Conservation (phyloP, 129 eudicot species). For the Glebionis coronaria region DNA sequence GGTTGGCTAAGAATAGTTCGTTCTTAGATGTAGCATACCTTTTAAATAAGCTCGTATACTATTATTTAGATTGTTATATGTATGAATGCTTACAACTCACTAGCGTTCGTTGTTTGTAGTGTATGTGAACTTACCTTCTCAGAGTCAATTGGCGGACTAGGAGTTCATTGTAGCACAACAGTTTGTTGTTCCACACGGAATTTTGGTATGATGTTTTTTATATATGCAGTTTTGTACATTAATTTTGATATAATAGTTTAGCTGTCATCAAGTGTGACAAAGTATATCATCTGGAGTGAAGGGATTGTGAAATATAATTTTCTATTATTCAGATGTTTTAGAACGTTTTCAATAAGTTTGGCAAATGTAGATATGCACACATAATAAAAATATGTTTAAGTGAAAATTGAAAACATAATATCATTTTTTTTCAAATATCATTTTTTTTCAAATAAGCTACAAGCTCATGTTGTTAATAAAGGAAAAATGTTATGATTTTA, state of each 20-base stretch:
- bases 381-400: too few relatives aligned
- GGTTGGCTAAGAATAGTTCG: conserved; percentile 83
- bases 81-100: conserved; percentile 5
- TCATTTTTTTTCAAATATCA: too few relatives aligned
- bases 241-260: neutral
- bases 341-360: neutral
- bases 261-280: neutral
- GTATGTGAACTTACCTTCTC: conserved; percentile 92
- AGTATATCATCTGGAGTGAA: neutral
- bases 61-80: too few relatives aligned
- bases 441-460: too few relatives aligned
- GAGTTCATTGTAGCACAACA: conserved; percentile 92
- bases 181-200: conserved; percentile 97
- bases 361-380: too few relatives aligned
- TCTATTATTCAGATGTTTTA: neutral
- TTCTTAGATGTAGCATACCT: conserved; percentile 94
- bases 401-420: too few relatives aligned
- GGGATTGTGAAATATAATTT: too few relatives aligned
- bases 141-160: conserved; percentile 83
- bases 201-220: conserved; percentile 49
- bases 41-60: conserved; percentile 46
- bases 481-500: too few relatives aligned
- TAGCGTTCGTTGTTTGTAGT: conserved; percentile 38
- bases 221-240: neutral
- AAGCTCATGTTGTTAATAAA: too few relatives aligned